phyloP scores from a whole-genome alignment of 1,284 basidiomycete species.

The Vanrija pseudolonga region DNA sequence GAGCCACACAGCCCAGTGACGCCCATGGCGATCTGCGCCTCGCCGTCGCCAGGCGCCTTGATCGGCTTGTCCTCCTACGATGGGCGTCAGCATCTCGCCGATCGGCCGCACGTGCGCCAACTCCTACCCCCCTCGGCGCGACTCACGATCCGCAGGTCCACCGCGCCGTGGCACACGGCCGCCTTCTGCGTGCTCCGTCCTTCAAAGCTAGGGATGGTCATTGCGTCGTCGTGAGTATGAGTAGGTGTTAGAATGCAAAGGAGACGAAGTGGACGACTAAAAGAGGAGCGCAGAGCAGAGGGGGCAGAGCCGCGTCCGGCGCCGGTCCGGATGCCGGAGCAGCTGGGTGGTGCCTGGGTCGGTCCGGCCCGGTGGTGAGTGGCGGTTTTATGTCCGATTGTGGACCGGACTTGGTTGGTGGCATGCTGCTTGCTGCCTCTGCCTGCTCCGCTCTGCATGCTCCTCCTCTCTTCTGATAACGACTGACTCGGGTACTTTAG shows the following conservation, averaged over 20 bases:
- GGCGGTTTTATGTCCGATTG: no score
- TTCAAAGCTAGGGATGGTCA: constrained; percentile 3
- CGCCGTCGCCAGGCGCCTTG: constrained; percentile 35
- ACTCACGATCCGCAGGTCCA: constrained; percentile 52
- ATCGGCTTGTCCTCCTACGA: constrained; percentile 47
- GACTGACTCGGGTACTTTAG: no score
- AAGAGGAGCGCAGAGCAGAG: no score
- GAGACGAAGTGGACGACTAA: background rate
- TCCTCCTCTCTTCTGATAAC: no score
- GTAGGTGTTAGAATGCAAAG: background rate
- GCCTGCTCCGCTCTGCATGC: no score
- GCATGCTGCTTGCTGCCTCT: no score
- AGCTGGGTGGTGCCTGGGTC: no score
- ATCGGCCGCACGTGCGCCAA: background rate
- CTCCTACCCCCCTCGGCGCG: background rate
- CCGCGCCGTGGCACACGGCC: constrained; percentile 51
- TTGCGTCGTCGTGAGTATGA: background rate
- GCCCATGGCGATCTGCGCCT: constrained; percentile 54
- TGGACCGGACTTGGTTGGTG: no score
- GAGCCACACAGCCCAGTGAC: constrained; percentile 89
- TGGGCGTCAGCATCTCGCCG: no score
- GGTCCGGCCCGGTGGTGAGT: no score
- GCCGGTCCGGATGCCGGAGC: no score
- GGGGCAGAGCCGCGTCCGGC: no score
- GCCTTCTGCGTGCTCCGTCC: constrained; percentile 36